phyloP scores from a whole-genome alignment of 495 filamentous ascomycete species.

The Penicillium malachiteum region DNA sequence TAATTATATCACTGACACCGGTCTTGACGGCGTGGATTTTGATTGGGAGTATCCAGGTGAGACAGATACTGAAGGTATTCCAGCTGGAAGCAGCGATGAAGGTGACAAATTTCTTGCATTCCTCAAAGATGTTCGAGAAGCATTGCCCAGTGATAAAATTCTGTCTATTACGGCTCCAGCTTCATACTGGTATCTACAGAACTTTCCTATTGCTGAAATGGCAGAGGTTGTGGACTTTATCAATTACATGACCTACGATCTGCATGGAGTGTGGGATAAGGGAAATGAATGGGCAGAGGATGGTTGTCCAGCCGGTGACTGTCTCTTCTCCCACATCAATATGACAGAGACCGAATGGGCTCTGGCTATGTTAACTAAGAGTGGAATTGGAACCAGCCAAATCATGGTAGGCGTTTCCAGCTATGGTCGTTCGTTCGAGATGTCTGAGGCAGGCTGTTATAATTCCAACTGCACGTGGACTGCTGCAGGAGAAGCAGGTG shows the following conservation, averaged over 20 bases:
- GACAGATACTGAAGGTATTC: conserved; percentile 40
- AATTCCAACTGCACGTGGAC: conserved; percentile 4
- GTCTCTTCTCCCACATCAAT: conserved; percentile 41
- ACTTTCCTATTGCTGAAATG: conserved; percentile 28
- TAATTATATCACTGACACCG: conserved; percentile 24
- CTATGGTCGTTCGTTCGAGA: conserved; percentile 43
- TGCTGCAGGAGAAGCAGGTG: conserved; percentile 1
- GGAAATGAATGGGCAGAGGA: conserved; percentile 13
- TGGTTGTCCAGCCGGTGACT: conserved; percentile 9
- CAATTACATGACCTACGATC: conserved; percentile 38
- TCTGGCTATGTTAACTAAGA: conserved; percentile 45
- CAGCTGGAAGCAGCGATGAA: conserved; percentile 21
- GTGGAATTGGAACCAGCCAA: conserved; percentile 33
- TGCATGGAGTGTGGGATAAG: conserved; percentile 37
- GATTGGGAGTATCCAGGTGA: conserved; percentile 38
- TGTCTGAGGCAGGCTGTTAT: conserved; percentile 17
- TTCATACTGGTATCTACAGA: conserved; percentile 35
- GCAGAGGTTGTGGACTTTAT: conserved; percentile 29
- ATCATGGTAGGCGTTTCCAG: conserved; percentile 36
- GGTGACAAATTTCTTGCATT: conserved; percentile 32
- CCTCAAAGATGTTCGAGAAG: conserved; percentile 10
- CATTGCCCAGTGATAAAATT: conserved; percentile 3
- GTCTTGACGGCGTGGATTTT: conserved; percentile 21
- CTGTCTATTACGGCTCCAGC: conserved; percentile 22
- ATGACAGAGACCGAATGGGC: conserved; percentile 36